phyloP scores from a whole-genome alignment of 345 rosid genomes.

The Pistacia integerrima region DNA sequence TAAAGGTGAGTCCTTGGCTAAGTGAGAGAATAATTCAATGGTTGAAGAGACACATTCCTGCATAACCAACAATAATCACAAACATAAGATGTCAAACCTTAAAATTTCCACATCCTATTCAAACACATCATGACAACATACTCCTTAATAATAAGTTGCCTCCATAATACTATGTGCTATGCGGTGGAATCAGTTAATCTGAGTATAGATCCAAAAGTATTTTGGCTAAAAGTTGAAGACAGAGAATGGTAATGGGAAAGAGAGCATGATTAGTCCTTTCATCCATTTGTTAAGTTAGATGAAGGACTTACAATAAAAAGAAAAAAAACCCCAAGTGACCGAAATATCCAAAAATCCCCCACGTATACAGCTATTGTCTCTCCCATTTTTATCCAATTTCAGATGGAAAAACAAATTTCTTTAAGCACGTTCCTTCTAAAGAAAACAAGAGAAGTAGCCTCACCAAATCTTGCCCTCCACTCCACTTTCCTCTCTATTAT shows the following conservation, averaged over 20 bases:
- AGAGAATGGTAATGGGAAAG: background rate
- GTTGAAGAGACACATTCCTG: slow-evolving; percentile 83
- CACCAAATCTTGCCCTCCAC: too few relatives aligned
- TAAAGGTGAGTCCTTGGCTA: slow-evolving; percentile 44
- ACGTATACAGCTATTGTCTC: too few relatives aligned
- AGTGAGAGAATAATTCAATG: slow-evolving; percentile 61
- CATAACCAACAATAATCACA: slow-evolving; percentile 24
- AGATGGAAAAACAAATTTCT: too few relatives aligned
- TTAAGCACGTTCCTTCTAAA: too few relatives aligned
- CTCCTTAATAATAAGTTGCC: background rate
- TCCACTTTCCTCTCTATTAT: too few relatives aligned
- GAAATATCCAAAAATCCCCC: background rate
- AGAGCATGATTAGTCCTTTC: too few relatives aligned
- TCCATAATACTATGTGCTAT: background rate
- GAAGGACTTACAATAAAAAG: too few relatives aligned
- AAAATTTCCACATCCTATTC: background rate
- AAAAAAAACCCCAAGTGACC: background rate
- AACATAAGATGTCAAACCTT: background rate
- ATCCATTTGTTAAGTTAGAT: too few relatives aligned
- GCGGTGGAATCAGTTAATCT: background rate
- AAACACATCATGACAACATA: slow-evolving; percentile 1
- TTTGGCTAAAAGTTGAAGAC: background rate
- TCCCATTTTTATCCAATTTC: too few relatives aligned
- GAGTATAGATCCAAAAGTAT: slow-evolving; percentile 2
- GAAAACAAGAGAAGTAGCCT: too few relatives aligned